Base-by-base conservation (phyloP, 768 basidiomycete species). In the Trametes elegans region DNA sequence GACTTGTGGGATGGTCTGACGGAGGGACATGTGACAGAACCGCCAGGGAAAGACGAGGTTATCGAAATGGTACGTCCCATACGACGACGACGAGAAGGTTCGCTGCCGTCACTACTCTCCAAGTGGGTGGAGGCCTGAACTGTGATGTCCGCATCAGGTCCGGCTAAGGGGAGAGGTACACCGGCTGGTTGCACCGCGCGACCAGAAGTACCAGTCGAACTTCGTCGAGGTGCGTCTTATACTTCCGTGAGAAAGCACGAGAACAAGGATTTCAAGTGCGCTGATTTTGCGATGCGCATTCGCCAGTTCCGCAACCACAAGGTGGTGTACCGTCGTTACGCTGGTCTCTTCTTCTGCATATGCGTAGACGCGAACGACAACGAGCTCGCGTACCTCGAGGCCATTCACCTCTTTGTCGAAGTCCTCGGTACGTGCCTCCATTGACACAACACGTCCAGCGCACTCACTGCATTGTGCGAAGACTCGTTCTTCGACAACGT, bases 251-350 rank as follows among this genome's bases (percentile, higher is more conserved):
- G n/a, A n/a, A n/a, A n/a, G n/a, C n/a, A n/a, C n/a, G n/a, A n/a
- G n/a, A n/a, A n/a, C n/a, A n/a, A n/a, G n/a, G n/a, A n/a, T n/a
- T n/a, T n/a, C n/a, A n/a, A n/a, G n/a, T n/a, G n/a, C n/a, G n/a
- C n/a, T n/a, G n/a, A n/a, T n/a, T n/a, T n/a, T n/a, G n/a, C n/a
- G n/a, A n/a, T n/a, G n/a, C n/a, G n/a, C n/a, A n/a, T n/a, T n/a
- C n/a, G n/a, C n/a, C n/a, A 98, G 96, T 98, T 98, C 75, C 88
- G 92, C 62, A 98, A 94, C 68, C 91, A 97, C 78, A 98, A 99
- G 75, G 82, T 99, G 65, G 90, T 98, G 24, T 99, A 99, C 71
- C 81, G 56, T n/a, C 57, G 57, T 14, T 59, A 59, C 28, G 57
- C 57, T 43, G 96, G 96, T 7, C 82, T 99, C 21, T 99, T 97